phyloP scores from a whole-genome alignment of 306 rosid species.

The Cucumis hystrix region DNA sequence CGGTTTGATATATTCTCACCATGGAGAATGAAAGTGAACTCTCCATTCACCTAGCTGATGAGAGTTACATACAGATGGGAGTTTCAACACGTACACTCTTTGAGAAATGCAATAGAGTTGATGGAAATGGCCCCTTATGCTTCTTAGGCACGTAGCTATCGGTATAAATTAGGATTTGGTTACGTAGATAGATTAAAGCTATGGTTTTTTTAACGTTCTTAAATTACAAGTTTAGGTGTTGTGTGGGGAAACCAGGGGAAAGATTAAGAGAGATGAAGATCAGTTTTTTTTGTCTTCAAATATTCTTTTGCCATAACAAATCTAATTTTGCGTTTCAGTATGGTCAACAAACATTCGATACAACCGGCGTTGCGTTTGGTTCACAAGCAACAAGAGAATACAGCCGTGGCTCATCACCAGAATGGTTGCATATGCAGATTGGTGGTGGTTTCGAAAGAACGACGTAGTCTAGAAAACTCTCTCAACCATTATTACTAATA shows the following conservation, averaged over 20 bases:
- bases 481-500: slow-evolving; percentile 22
- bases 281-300: not conserved
- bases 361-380: slow-evolving; percentile 39
- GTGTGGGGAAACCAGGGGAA: no score
- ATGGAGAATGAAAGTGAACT: not conserved
- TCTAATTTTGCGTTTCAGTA: slow-evolving; percentile 34
- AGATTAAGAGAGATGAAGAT: not conserved
- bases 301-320: not conserved
- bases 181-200: not conserved
- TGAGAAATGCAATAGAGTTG: not conserved
- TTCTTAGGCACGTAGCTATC: not conserved
- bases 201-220: not conserved
- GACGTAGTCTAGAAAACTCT: slow-evolving; percentile 27
- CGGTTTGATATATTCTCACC: not conserved
- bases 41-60: not conserved
- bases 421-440: slow-evolving; percentile 94
- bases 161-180: not conserved
- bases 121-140: not conserved
- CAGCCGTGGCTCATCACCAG: slow-evolving; percentile 65
- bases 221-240: not conserved
- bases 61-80: not conserved
- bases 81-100: not conserved
- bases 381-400: slow-evolving; percentile 67
- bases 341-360: slow-evolving; percentile 61
- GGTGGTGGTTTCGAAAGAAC: slow-evolving; percentile 80